Conservation (phyloP, 352 stramenopile genomes). For the Pythium coloratum region DNA sequence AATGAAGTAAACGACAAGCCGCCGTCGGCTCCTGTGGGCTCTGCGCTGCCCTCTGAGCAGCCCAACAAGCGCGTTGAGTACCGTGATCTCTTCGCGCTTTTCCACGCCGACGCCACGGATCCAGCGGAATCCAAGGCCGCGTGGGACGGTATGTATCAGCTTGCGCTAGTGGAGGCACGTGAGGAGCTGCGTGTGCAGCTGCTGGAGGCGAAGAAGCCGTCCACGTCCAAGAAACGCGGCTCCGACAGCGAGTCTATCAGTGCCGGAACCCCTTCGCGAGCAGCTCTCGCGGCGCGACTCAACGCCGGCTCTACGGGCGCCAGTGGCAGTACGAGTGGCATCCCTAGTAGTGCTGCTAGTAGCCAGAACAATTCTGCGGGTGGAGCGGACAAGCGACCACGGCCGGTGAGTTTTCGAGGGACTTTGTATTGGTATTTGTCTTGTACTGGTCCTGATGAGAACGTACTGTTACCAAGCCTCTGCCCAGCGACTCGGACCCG, state of each 20-base stretch:
- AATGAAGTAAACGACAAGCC: neutral
- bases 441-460: neutral
- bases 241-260: neutral
- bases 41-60: neutral
- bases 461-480: constrained; percentile 26
- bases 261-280: neutral
- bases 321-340: neutral
- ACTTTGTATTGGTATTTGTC: neutral
- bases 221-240: constrained; percentile 22
- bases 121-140: constrained; percentile 5
- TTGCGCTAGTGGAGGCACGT: constrained; percentile 55
- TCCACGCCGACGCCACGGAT: constrained; percentile 40
- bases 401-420: constrained; percentile 36
- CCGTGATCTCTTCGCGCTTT: constrained; percentile 64
- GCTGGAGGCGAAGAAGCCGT: constrained; percentile 33
- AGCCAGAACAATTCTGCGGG: neutral
- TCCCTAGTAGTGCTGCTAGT: neutral
- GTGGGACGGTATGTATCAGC: constrained; percentile 51
- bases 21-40: neutral
- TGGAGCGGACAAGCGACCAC: constrained; percentile 41
- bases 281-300: neutral
- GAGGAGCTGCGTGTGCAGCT: constrained; percentile 55
- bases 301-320: constrained; percentile 2
- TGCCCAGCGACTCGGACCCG: constrained; percentile 48
- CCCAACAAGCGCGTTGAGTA: constrained; percentile 54